phyloP scores from a whole-genome alignment of 352 stramenopile genomes.

The Thalassiosira pacifica region DNA sequence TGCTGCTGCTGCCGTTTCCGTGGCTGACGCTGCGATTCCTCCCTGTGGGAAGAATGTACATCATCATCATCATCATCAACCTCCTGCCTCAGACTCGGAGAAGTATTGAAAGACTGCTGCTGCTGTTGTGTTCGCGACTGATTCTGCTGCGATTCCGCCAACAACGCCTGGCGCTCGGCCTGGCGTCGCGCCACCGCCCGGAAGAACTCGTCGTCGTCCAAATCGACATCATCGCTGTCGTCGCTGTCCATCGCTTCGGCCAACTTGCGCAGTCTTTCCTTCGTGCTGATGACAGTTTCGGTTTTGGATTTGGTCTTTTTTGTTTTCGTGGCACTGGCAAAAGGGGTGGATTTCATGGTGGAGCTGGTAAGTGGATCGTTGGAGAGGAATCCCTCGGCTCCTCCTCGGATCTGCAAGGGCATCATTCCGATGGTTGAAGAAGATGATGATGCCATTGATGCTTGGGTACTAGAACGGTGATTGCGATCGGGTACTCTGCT shows the following conservation, averaged over 20 bases:
- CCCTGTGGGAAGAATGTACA: too few relatives aligned
- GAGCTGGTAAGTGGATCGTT: conserved; percentile 41
- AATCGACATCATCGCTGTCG: conserved; percentile 39
- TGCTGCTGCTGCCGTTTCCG: too few relatives aligned
- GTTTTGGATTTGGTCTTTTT: conserved; percentile 15
- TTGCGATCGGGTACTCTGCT: neutral
- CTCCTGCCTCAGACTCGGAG: too few relatives aligned
- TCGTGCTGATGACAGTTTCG: conserved; percentile 19
- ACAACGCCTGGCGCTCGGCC: conserved; percentile 8
- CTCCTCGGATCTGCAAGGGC: conserved; percentile 1
- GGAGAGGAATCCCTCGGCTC: conserved; percentile 22
- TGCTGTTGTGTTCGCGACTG: neutral
- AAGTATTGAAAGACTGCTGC: neutral
- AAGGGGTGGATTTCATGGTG: conserved; percentile 24
- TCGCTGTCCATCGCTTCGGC: conserved; percentile 34
- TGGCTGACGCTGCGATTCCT: too few relatives aligned
- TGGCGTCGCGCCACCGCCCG: conserved; percentile 34
- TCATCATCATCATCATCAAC: too few relatives aligned
- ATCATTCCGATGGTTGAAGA: neutral
- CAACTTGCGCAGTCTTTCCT: conserved; percentile 33
- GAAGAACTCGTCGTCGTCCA: conserved; percentile 45
- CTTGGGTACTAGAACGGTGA: neutral
- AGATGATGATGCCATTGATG: neutral
- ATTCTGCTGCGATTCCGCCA: conserved; percentile 7
- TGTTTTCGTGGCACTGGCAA: neutral